Evolutionary conservation across 208 protist species (phyloP).

Genomic region (Trypanosoma rangeli): DNA sequence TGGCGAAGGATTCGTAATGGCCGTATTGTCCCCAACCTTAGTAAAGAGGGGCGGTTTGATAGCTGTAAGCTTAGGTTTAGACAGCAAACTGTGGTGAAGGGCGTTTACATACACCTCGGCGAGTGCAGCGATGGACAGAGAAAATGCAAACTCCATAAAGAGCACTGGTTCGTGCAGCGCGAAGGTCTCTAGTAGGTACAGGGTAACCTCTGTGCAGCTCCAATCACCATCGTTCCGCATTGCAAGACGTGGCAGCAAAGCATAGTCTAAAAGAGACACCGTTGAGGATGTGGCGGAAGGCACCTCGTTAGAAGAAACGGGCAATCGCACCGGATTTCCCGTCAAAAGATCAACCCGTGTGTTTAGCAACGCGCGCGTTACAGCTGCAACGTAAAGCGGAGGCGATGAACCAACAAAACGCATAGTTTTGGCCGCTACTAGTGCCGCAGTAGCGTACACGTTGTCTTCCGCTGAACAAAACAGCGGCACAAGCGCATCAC

Average conservation of each 20-base stretch:
- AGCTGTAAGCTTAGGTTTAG: neutral
- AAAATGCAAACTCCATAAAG: conserved; percentile 49
- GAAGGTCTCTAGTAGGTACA: conserved; percentile 49
- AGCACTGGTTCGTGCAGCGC: conserved; percentile 42
- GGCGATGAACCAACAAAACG: conserved; percentile 24
- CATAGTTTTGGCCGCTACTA: conserved; percentile 44
- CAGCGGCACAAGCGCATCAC: conserved; percentile 55
- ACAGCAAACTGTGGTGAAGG: neutral
- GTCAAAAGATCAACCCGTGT: conserved; percentile 33
- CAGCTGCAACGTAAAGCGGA: conserved; percentile 23
- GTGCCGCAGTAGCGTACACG: conserved; percentile 55
- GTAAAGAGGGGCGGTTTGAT: neutral
- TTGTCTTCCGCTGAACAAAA: conserved; percentile 46
- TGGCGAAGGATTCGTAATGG: neutral
- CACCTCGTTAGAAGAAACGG: neutral
- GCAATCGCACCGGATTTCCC: neutral
- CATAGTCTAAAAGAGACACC: conserved; percentile 44
- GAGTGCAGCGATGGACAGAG: conserved; percentile 17
- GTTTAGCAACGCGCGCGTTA: conserved; percentile 44
- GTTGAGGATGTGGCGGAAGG: neutral
- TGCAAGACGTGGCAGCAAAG: conserved; percentile 49
- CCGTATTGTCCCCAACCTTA: neutral
- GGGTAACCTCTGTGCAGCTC: conserved; percentile 53
- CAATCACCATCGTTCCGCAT: conserved; percentile 35
- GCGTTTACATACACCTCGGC: conserved; percentile 18